phyloP scores from a whole-genome alignment of 1,139 yeast species.

The Debaryomyces singareniensis region DNA sequence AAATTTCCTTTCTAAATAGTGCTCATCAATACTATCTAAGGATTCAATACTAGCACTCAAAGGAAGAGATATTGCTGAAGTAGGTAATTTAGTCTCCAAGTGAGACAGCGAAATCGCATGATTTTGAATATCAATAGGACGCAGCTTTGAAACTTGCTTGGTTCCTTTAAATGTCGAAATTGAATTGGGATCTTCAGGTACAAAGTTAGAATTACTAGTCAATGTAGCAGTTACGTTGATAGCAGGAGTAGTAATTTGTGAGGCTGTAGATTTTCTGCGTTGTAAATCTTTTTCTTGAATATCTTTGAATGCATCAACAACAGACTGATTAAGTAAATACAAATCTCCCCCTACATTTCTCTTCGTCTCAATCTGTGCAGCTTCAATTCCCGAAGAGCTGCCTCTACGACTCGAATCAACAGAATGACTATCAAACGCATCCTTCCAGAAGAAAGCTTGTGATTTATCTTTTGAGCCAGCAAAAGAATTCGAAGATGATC shows the following conservation, averaged over 20 bases:
- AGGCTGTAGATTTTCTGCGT: slow-evolving; percentile 35
- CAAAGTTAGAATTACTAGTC: background rate
- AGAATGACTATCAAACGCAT: slow-evolving; percentile 27
- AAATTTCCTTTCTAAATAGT: slow-evolving; percentile 34
- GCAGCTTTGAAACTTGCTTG: background rate
- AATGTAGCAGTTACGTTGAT: background rate
- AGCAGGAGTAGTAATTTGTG: no score
- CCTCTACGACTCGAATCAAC: slow-evolving; percentile 27
- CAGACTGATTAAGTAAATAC: slow-evolving; percentile 42
- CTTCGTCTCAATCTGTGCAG: slow-evolving; percentile 43
- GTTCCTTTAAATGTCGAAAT: slow-evolving; percentile 5
- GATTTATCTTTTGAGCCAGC: slow-evolving; percentile 28
- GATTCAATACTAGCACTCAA: slow-evolving; percentile 74
- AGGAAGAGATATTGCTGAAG: slow-evolving; percentile 47
- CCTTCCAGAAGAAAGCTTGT: slow-evolving; percentile 23
- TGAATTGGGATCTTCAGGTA: background rate
- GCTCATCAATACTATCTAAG: slow-evolving; percentile 66
- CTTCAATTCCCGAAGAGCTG: slow-evolving; percentile 34
- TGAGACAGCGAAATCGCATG: slow-evolving; percentile 3
- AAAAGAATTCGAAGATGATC: slow-evolving; percentile 17
- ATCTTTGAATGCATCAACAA: slow-evolving; percentile 44
- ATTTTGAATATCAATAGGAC: slow-evolving; percentile 1
- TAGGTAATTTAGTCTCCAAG: slow-evolving; percentile 14
- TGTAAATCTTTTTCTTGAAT: slow-evolving; percentile 43
- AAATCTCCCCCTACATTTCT: slow-evolving; percentile 53